Conservation (phyloP, 176 grass and related monocot genomes). For the Oryza punctata region DNA sequence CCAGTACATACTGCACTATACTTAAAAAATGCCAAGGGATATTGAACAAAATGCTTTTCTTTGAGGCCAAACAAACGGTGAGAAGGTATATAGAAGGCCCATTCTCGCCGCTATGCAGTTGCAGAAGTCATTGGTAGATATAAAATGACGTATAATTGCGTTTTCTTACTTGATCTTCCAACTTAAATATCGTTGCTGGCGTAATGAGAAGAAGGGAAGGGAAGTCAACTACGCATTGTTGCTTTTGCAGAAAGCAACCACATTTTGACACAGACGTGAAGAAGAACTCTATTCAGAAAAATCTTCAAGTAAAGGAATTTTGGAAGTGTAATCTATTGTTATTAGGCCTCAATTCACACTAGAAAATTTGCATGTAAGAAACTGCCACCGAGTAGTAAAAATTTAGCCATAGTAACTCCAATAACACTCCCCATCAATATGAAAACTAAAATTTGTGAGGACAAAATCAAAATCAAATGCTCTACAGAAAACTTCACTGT, state of each 20-base stretch:
- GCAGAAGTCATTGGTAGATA: not conserved
- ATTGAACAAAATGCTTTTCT: not conserved
- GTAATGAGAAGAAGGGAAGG: conserved; percentile 12
- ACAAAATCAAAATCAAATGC: not conserved
- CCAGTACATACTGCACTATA: not conserved
- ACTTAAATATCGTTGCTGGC: not conserved
- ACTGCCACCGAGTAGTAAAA: not conserved
- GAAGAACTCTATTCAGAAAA: not conserved
- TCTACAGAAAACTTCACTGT: not conserved
- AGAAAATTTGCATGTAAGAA: not conserved
- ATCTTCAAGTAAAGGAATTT: not conserved
- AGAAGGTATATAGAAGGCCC: not conserved
- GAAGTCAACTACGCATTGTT: conserved; percentile 26
- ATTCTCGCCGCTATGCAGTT: conserved; percentile 1
- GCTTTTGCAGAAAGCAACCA: conserved; percentile 15
- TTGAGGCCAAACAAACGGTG: not conserved
- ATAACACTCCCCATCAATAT: not conserved
- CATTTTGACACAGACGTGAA: not conserved
- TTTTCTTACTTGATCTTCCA: not conserved
- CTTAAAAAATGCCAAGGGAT: not conserved
- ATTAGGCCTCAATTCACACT: not conserved
- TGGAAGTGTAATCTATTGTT: not conserved
- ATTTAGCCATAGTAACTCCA: not conserved
- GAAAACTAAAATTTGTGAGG: not conserved
- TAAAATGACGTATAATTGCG: not conserved